Conservation (phyloP, 805 yeast genomes). For the Candida dajiaensis region DNA sequence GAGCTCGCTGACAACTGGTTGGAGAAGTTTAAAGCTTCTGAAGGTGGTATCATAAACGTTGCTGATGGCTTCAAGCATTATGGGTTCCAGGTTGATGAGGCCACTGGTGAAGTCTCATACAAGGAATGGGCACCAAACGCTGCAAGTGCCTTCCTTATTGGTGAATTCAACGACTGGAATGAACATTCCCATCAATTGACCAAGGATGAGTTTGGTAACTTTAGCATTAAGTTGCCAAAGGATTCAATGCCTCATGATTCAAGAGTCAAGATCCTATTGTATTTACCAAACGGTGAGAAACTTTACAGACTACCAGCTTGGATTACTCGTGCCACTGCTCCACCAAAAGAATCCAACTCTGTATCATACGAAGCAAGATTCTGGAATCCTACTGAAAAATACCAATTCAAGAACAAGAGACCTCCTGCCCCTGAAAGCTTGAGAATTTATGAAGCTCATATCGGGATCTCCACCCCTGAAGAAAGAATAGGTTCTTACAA, state of each 20-base stretch:
- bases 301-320: slow-evolving; percentile 87
- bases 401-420: slow-evolving; percentile 52
- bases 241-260: slow-evolving; percentile 82
- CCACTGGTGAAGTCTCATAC: slow-evolving; percentile 42
- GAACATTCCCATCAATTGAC: slow-evolving; percentile 46
- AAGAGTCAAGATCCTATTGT: slow-evolving; percentile 64
- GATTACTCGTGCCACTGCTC: slow-evolving; percentile 77
- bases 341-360: slow-evolving; percentile 44
- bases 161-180: slow-evolving; percentile 90
- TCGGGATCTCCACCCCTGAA: slow-evolving; percentile 90
- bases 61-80: slow-evolving; percentile 70
- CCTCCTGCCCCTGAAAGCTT: slow-evolving; percentile 50
- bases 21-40: slow-evolving; percentile 44
- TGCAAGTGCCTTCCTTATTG: slow-evolving; percentile 64
- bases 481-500: slow-evolving; percentile 79
- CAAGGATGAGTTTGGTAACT: slow-evolving; percentile 66
- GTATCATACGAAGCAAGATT: slow-evolving; percentile 76
- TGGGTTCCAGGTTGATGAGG: slow-evolving; percentile 64
- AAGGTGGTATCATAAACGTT: slow-evolving; percentile 62
- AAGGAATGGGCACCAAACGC: slow-evolving; percentile 94
- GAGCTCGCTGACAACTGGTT: slow-evolving; percentile 61
- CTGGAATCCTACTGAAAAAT: slow-evolving; percentile 68
- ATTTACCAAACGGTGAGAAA: slow-evolving; percentile 58
- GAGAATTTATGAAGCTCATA: slow-evolving; percentile 90
- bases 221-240: slow-evolving; percentile 51